phyloP scores from a whole-genome alignment of 1,284 basidiomycete genomes.

The Leccinum laetum region DNA sequence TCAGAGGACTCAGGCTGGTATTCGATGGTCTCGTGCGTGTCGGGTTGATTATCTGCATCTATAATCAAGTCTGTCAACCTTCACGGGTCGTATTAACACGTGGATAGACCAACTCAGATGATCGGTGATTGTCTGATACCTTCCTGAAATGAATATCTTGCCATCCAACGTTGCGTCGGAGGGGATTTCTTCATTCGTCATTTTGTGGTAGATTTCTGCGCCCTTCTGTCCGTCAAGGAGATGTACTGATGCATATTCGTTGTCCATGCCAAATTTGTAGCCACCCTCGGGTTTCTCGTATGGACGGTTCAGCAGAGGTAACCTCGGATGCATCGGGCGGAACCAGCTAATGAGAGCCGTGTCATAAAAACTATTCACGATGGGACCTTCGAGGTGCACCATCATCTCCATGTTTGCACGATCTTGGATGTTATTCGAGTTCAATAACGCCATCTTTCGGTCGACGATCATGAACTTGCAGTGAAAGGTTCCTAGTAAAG shows the following conservation, averaged over 20 bases:
- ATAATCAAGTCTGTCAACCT: conserved; percentile 13
- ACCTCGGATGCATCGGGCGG: conserved; percentile 54
- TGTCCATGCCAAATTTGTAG: conserved; percentile 52
- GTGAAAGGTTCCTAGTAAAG: conserved; percentile 75
- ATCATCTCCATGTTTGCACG: conserved; percentile 71
- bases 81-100: neutral
- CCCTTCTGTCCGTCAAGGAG: conserved; percentile 31
- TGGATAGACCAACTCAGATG: conserved; percentile 30
- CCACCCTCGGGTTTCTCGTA: conserved; percentile 22
- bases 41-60: conserved; percentile 38
- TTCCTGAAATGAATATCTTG: conserved; percentile 29
- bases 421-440: conserved; percentile 78
- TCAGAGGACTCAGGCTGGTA: conserved; percentile 26
- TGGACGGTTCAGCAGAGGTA: conserved; percentile 45
- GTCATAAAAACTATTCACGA: conserved; percentile 76
- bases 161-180: conserved; percentile 6
- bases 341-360: conserved; percentile 70
- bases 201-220: conserved; percentile 26
- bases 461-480: conserved; percentile 79
- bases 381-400: conserved; percentile 65
- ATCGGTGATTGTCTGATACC: conserved; percentile 36
- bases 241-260: conserved; percentile 39
- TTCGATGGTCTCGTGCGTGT: conserved; percentile 32
- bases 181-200: conserved; percentile 18
- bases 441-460: conserved; percentile 69